Percentiles rank a stretch among this genome's conserved stretches.
Evolutionary conservation across 1,139 yeast species (phyloP).

Genomic region (Suhomyces terraborum): DNA sequence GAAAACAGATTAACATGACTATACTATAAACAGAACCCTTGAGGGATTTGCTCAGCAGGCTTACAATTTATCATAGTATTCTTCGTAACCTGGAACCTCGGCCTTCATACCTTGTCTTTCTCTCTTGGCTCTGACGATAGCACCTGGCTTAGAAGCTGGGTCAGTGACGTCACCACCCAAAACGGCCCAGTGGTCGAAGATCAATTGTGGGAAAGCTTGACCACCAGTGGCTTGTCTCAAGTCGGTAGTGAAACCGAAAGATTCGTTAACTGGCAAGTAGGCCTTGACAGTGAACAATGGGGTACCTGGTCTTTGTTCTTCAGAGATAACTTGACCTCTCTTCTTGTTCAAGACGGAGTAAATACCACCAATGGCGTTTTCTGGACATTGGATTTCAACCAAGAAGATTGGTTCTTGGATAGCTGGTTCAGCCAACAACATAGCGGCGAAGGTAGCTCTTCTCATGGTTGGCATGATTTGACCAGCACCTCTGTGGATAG

Average conservation of each 20-base stretch:
- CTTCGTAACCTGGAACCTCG: constrained; percentile 98
- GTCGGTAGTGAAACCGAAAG: constrained; percentile 99
- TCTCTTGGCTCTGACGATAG: constrained; percentile 86
- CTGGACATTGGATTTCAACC: constrained; percentile 99
- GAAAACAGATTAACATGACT: constrained; percentile 14
- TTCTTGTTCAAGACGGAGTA: constrained; percentile 99
- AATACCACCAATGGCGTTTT: constrained; percentile 99
- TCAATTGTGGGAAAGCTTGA: constrained; percentile 99
- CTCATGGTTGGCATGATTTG: constrained; percentile 99
- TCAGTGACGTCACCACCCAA: constrained; percentile 92
- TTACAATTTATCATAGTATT: constrained; percentile 98
- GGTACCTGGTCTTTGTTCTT: constrained; percentile 99
- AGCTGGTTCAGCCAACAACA: constrained; percentile 98
- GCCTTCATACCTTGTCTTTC: constrained; percentile 98
- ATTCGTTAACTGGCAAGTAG: constrained; percentile 99
- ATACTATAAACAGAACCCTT: constrained; percentile 14
- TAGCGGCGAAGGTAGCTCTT: constrained; percentile 98
- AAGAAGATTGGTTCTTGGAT: constrained; percentile 99
- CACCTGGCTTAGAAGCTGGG: constrained; percentile 92
- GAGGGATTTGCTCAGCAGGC: constrained; percentile 19
- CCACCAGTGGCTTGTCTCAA: constrained; percentile 99
- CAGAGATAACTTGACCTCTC: constrained; percentile 99
- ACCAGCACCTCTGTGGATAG: constrained; percentile 99
- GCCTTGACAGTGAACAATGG: constrained; percentile 99
- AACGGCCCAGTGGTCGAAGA: constrained; percentile 97